phyloP scores from a whole-genome alignment of 257 asterid species.

The Fraxinus americana region DNA sequence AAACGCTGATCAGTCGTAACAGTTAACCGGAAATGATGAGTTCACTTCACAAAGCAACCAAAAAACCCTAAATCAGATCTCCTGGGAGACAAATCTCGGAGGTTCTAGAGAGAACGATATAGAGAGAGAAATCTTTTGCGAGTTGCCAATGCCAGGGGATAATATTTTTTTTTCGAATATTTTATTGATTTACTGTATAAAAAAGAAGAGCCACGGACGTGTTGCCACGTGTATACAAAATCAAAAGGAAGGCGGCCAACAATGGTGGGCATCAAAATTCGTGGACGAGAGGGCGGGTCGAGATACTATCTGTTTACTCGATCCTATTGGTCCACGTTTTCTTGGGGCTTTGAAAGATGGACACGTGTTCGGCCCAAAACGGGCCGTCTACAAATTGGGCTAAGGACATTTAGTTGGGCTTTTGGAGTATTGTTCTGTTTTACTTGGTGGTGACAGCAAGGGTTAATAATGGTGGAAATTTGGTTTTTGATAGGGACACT shows the following conservation, averaged over 20 bases:
- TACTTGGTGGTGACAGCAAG: too few species aligned
- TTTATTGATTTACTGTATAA: conserved; percentile 26
- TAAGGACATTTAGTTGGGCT: not conserved
- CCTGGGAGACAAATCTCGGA: conserved; percentile 48
- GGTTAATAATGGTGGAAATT: too few species aligned
- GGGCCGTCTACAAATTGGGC: conserved; percentile 12
- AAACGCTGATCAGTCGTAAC: conserved; percentile 17
- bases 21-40: conserved; percentile 18
- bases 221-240: conserved; percentile 67
- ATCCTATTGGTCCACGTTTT: conserved; percentile 54
- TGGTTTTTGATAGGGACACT: too few species aligned
- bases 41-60: conserved; percentile 23
- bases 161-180: conserved; percentile 19
- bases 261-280: conserved; percentile 63
- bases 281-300: conserved; percentile 74
- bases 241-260: conserved; percentile 49
- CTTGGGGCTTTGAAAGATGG: not conserved
- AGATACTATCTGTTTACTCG: conserved; percentile 70
- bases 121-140: conserved; percentile 3
- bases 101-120: conserved; percentile 50
- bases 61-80: conserved; percentile 40
- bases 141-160: conserved; percentile 28
- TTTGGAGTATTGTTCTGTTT: not conserved
- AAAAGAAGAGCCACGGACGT: conserved; percentile 36
- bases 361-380: conserved; percentile 47